These are phyloP conservation scores for Magnolia kwangsiensis DNA, from an alignment of 164 flowering plant species.

Conservation along the genomic window DNA sequence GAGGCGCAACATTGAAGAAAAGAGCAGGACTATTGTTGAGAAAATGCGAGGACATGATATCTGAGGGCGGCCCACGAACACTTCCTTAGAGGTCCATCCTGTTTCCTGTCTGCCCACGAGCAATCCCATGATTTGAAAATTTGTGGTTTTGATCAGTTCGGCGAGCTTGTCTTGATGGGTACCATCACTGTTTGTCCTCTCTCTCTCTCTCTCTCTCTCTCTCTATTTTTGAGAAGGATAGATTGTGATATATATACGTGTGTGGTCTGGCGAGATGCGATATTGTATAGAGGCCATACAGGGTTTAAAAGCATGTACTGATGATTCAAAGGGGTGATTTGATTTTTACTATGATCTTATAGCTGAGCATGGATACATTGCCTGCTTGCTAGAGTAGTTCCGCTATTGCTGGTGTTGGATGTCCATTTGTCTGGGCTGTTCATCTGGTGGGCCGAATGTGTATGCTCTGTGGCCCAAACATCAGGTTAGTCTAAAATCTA, in stretches of 20 bases:
- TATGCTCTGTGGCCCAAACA: too few species aligned
- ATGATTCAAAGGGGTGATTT: neutral
- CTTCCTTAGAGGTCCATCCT: neutral
- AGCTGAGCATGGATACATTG: neutral
- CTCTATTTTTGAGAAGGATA: neutral
- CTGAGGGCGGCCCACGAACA: neutral
- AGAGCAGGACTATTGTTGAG: constrained; percentile 73
- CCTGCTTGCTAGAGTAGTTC: too few species aligned
- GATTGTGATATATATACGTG: neutral
- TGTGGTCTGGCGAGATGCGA: neutral
- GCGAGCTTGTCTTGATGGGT: neutral
- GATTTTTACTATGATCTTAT: neutral
- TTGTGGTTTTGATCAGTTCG: neutral
- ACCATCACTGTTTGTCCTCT: neutral
- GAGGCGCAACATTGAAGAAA: constrained; percentile 75
- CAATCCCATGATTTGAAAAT: neutral
- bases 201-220: too few species aligned
- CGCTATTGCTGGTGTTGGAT: too few species aligned
- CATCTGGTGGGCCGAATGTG: too few species aligned
- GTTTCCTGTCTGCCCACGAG: neutral
- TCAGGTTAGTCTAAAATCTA: too few species aligned
- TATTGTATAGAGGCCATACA: neutral
- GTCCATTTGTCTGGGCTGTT: too few species aligned
- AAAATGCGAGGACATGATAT: constrained; percentile 57
- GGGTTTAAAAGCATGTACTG: neutral